Base-by-base conservation (phyloP, 768 basidiomycete genomes). In the Amanita exitialis region DNA sequence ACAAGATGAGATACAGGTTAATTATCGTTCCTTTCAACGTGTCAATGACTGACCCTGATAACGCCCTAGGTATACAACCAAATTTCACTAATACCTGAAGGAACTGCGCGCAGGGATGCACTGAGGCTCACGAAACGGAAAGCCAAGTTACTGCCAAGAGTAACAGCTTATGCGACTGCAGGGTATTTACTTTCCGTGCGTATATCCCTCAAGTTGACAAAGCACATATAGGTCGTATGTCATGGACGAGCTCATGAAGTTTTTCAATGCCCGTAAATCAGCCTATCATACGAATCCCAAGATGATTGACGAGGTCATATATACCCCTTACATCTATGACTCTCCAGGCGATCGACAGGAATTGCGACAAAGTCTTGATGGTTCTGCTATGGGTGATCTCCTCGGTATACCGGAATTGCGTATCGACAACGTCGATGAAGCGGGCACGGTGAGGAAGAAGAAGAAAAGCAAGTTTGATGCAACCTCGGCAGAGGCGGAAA, bases 101-200 rank as follows among this genome's bases (percentile, higher is more conserved):
- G 94, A 3, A 91, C 93, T 18, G 94, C 94, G 6, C 81, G 91
- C 38, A 76, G 90, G 53, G 94, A 97, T 69, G 94, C 94, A 2
- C 67, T 92, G 54, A 83, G 75, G 53, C 66, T 97, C 56, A 97
- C 93, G 2, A 95, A 96, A 70, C 93, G 89, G 70, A 95, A 94
- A 64, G 91, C 92, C 2, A 94, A 93, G 63, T 82, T 81, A 10
- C 65, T 96, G 10, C 93, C 93, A 28, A 71, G 94, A 58, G 94
- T 94, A n/a, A 96, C 94, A 2, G 94, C 93, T 4, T 96, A 95
- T 66, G 91, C 93, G 39, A 96, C 92, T 13, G 90, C 93, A 28
- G 83, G 78, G 93, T 93, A 65, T 58, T 73, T 68, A 20, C 28
- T 18, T 35, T 27, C 37, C 21, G 4, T 42, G 3, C 25, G n/a